Evolutionary conservation across 2,329 filamentous ascomycete species (phyloP).

Genomic region (Stromatinia cepivora): DNA sequence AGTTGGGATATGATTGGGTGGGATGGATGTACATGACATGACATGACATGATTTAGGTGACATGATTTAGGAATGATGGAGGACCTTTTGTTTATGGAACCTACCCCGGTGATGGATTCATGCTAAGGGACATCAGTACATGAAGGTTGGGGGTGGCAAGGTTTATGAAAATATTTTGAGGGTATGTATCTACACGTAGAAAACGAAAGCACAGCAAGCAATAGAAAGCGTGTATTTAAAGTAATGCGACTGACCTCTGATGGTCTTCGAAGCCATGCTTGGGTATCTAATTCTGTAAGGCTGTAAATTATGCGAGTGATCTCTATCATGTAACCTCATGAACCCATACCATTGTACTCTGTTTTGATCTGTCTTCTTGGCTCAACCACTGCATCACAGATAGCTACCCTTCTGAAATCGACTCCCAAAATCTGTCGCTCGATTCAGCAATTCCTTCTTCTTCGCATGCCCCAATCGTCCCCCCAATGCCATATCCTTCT

Average conservation of each 20-base stretch:
- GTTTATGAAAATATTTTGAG: neutral
- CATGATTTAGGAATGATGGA: neutral
- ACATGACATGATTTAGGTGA: conserved; percentile 1
- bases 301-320: neutral
- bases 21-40: conserved; percentile 1
- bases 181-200: neutral
- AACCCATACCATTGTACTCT: neutral
- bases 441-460: conserved; percentile 74
- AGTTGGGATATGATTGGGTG: neutral
- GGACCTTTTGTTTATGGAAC: neutral
- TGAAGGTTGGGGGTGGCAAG: neutral
- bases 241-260: neutral
- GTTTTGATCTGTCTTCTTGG: neutral
- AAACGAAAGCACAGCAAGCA: neutral
- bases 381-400: conserved; percentile 44
- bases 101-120: neutral
- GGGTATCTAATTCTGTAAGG: neutral
- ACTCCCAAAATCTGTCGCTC: conserved; percentile 73
- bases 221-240: neutral
- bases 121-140: neutral
- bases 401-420: conserved; percentile 49
- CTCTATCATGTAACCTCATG: neutral
- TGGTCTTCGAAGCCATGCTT: neutral
- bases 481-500: conserved; percentile 88
- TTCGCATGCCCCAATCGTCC: conserved; percentile 71